Evolutionary conservation across 495 filamentous ascomycete genomes (phyloP).

Genomic region (Penicillium odoratum): DNA sequence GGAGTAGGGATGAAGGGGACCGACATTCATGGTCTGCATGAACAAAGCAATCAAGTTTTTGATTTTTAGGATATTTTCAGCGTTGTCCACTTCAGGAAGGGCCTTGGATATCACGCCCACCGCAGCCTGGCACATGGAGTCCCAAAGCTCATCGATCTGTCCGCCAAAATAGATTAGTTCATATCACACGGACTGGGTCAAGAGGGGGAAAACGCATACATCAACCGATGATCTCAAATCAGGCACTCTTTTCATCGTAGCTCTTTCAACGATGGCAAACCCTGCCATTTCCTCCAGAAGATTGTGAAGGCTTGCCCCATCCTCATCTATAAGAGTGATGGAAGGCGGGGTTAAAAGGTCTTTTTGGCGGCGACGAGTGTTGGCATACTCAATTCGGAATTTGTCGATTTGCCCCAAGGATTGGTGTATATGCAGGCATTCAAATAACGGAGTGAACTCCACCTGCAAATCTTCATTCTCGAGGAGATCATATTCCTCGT

Average conservation of each 20-base stretch:
- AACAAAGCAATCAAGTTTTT: slow-evolving; percentile 91
- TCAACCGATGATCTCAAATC: slow-evolving; percentile 81
- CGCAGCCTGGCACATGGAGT: slow-evolving; percentile 91
- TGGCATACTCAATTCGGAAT: slow-evolving; percentile 86
- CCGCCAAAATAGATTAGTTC: slow-evolving; percentile 8
- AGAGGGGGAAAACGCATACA: slow-evolving; percentile 44
- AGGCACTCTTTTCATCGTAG: slow-evolving; percentile 83
- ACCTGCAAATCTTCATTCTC: slow-evolving; percentile 93
- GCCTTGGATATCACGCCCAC: slow-evolving; percentile 77
- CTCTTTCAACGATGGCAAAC: slow-evolving; percentile 94
- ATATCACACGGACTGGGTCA: not conserved
- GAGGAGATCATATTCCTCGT: slow-evolving; percentile 89
- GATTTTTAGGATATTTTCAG: slow-evolving; percentile 82
- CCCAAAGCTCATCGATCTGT: slow-evolving; percentile 95
- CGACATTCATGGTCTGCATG: slow-evolving; percentile 93
- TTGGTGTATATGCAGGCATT: slow-evolving; percentile 95
- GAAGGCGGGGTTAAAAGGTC: slow-evolving; percentile 78
- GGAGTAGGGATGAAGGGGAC: slow-evolving; percentile 14
- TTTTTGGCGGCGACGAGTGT: slow-evolving; percentile 85
- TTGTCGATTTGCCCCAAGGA: slow-evolving; percentile 89
- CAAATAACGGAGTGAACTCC: slow-evolving; percentile 92
- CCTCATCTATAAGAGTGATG: slow-evolving; percentile 68
- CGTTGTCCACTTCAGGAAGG: slow-evolving; percentile 73
- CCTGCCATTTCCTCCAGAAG: slow-evolving; percentile 91
- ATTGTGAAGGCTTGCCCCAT: slow-evolving; percentile 76